Base-by-base conservation (phyloP, 1,284 basidiomycete genomes). In the Apiotrichum montevideense region DNA sequence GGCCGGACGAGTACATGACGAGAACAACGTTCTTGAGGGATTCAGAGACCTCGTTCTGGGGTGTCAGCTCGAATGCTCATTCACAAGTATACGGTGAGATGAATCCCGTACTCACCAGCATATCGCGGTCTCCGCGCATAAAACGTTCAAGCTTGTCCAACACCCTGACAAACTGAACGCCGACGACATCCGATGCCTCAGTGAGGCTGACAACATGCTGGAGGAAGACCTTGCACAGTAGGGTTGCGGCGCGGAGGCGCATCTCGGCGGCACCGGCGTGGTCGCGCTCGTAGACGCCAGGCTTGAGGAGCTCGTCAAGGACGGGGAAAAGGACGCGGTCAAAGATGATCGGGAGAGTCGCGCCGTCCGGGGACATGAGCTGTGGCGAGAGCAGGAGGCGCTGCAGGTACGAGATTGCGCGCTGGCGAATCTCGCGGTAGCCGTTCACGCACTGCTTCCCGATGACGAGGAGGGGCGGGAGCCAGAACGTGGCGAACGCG, bases 1-100 rank as follows among this genome's bases (percentile, higher is more conserved):
- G 84, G 4, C 83, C 82, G 0, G 87, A 86, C 1, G 91, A 88
- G 69, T 94, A 86, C 92, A 98, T 95, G 46, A 98, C 96, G 51
- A 98, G 82, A 32, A 98, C 78, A 37, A 97, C 89, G 72, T 98
- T 98, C 79, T 98, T 98, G 64, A 98, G 81, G 6, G 92, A 94
- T 76, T 99, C 96, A 34, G 97, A 83, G 0, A 94, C 93, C 74
- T 99, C 95, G 69, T 87, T 86, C 91, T 94, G 34, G 62, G 2
- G 56, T 46, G 45, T 46, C 34, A 55, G 46, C 13, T 4, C 32
- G 32, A 43, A 33, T 32, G n/a, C 0, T 13, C 37, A 39, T 39
- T 21, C 21, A 21, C 21, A 21, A 21, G 21, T 21, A 21, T 21
- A 21, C 21, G 21, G 21, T 21, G 21, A 21, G 37, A 39, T 39